Percentiles rank a stretch among this genome's conserved stretches.
phyloP scores from a whole-genome alignment of 2,329 filamentous ascomycete genomes.

The Huntiella abstrusa region DNA sequence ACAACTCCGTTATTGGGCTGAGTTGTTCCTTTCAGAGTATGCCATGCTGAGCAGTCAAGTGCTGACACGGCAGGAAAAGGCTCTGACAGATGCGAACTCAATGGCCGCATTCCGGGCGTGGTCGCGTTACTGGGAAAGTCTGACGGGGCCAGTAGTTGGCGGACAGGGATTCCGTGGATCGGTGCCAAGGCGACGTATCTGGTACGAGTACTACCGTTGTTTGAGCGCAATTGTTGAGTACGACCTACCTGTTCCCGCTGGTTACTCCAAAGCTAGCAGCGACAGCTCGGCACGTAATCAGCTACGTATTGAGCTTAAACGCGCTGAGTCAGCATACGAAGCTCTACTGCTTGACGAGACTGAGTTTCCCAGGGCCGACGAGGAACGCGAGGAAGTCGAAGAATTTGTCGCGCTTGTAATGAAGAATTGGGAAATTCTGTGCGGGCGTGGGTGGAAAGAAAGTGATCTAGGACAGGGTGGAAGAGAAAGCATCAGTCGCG shows the following conservation, averaged over 20 bases:
- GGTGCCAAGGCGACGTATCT: constrained; percentile 48
- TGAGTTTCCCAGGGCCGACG: constrained; percentile 66
- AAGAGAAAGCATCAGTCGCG: constrained; percentile 53
- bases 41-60: constrained; percentile 50
- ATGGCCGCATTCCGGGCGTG: constrained; percentile 45
- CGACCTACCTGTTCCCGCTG: constrained; percentile 40
- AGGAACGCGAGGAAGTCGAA: constrained; percentile 64
- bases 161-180: constrained; percentile 40
- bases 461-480: constrained; percentile 66
- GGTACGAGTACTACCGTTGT: constrained; percentile 69
- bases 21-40: constrained; percentile 56
- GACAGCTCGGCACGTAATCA: constrained; percentile 39
- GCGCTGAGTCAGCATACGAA: constrained; percentile 65
- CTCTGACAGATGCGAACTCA: constrained; percentile 32
- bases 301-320: constrained; percentile 59
- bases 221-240: constrained; percentile 58
- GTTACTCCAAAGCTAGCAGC: constrained; percentile 23
- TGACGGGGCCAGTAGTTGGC: constrained; percentile 27
- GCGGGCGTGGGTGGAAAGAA: constrained; percentile 63
- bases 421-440: constrained; percentile 68
- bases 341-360: constrained; percentile 58
- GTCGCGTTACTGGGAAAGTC: constrained; percentile 47
- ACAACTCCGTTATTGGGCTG: constrained; percentile 61
- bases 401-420: constrained; percentile 62
- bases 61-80: constrained; percentile 30